phyloP scores from a whole-genome alignment of 1,284 basidiomycete genomes.

The Calocybe gambosa region DNA sequence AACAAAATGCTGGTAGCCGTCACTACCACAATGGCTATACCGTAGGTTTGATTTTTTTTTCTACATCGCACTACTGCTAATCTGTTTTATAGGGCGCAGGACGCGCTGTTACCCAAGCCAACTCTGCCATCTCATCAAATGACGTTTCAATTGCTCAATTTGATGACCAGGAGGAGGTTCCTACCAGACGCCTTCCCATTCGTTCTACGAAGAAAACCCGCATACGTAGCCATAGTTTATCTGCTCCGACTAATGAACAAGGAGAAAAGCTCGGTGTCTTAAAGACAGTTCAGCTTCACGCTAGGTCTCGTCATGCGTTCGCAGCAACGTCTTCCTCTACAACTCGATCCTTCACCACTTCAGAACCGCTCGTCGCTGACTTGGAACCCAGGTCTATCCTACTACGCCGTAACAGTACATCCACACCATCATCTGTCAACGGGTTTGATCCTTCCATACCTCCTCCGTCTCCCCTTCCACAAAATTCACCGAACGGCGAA shows the following conservation, averaged over 20 bases:
- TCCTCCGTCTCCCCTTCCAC: slow-evolving; percentile 11
- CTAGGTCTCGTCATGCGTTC: slow-evolving; percentile 52
- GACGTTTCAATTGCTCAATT: slow-evolving; percentile 38
- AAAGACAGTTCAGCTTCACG: slow-evolving; percentile 53
- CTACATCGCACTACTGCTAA: slow-evolving; percentile 1
- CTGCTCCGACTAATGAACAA: slow-evolving; percentile 35
- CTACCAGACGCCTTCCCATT: slow-evolving; percentile 26
- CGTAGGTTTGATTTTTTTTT: slow-evolving; percentile 24
- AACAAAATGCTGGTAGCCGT: slow-evolving; percentile 61
- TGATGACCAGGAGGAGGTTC: slow-evolving; percentile 55
- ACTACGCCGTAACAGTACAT: slow-evolving; percentile 42
- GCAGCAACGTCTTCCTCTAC: slow-evolving; percentile 19
- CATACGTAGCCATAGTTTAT: slow-evolving; percentile 54
- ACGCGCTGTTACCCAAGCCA: slow-evolving; percentile 65
- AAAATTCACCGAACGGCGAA: slow-evolving; percentile 12
- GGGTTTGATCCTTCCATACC: slow-evolving; percentile 16
- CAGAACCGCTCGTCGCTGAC: slow-evolving; percentile 7
- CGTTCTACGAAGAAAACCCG: slow-evolving; percentile 31
- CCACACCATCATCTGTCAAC: slow-evolving; percentile 16
- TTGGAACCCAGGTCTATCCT: slow-evolving; percentile 19
- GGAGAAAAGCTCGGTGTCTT: slow-evolving; percentile 48
- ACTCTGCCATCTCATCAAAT: slow-evolving; percentile 42
- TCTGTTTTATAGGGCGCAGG: slow-evolving; percentile 44
- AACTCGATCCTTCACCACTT: background rate
- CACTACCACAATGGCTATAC: slow-evolving; percentile 60